Evolutionary conservation across 495 filamentous ascomycete species (phyloP), one percentile per base, ranked within the genome.

Genomic region (Penicilliopsis zonata): DNA sequence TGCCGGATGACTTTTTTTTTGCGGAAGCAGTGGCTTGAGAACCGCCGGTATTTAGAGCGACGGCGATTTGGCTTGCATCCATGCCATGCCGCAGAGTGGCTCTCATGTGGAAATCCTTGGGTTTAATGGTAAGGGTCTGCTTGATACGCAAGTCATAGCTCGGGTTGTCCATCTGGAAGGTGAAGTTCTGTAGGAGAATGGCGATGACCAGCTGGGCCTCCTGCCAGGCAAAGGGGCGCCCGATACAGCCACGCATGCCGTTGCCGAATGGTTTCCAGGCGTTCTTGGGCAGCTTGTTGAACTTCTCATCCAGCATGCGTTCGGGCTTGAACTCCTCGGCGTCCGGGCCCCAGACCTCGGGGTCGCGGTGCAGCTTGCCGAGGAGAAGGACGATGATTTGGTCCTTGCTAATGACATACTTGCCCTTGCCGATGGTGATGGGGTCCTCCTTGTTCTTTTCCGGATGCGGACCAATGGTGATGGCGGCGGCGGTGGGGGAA

Each of bases 91-190:
- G 62, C 1, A 81, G 52, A 1, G 52, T 65, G 5, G 78, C 81
- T 15, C 63, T 71, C 61, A 90, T 82, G 30, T 65, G 66, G 49
- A 86, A 79, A 28, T 69, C 73, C 33, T 78, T 74, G 0, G 83
- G 83, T 49, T 87, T 90, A 49, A 82, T 69, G 1, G 81, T 86
- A 7, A 86, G 57, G 0, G 79, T 82, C 48, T 80, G 69, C 47
- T 79, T 80, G 41, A 81, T 53, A 36, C 63, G 62, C 5, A 80
- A 40, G 22, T 58, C 46, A 38, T 81, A 81, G 16, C 40, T 50
- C 3, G 64, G 61, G 42, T 80, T 67, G 12, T 57, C 71, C 25
- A 67, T 51, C 43, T 67, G 59, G 40, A 81, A 73, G 33, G 79
- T 67, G 31, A 82, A 62, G 40, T 72, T 71, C 37, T 66, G 61